Evolutionary conservation across 495 filamentous ascomycete species (phyloP).

Genomic region (Antarctomyces pellizariae): DNA sequence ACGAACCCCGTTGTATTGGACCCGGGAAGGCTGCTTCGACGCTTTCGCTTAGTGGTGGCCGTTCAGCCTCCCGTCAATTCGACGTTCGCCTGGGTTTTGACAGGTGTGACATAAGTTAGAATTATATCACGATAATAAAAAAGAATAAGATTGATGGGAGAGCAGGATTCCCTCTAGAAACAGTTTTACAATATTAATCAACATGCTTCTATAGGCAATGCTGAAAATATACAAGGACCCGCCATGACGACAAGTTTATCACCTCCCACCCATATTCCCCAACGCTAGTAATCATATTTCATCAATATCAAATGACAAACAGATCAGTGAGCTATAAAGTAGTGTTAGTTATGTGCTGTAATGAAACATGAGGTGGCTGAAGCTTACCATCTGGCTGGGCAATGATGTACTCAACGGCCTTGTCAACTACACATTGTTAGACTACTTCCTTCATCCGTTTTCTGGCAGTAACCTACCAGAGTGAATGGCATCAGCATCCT

Average conservation of each 20-base stretch:
- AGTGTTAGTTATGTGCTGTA: conserved; percentile 3
- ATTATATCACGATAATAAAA: too few species aligned
- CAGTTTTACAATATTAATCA: conserved; percentile 11
- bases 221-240: conserved; percentile 8
- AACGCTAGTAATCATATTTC: conserved; percentile 5
- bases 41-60: too few species aligned
- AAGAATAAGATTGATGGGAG: too few species aligned
- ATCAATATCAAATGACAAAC: conserved; percentile 12
- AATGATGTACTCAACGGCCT: conserved; percentile 89
- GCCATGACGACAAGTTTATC: conserved; percentile 5
- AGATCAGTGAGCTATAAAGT: conserved; percentile 15
- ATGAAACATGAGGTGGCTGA: not conserved
- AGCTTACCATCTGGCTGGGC: conserved; percentile 59
- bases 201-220: conserved; percentile 9
- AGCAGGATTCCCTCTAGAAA: conserved; percentile 12
- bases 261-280: conserved; percentile 3
- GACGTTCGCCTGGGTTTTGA: too few species aligned
- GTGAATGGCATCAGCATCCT: conserved; percentile 91
- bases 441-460: conserved; percentile 1
- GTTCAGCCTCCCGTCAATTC: too few species aligned
- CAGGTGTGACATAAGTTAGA: too few species aligned
- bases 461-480: conserved; percentile 45
- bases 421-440: conserved; percentile 42
- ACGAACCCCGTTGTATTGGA: too few species aligned
- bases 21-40: too few species aligned